Conservation (phyloP, 768 basidiomycete species). For the Boletellus ananas region DNA sequence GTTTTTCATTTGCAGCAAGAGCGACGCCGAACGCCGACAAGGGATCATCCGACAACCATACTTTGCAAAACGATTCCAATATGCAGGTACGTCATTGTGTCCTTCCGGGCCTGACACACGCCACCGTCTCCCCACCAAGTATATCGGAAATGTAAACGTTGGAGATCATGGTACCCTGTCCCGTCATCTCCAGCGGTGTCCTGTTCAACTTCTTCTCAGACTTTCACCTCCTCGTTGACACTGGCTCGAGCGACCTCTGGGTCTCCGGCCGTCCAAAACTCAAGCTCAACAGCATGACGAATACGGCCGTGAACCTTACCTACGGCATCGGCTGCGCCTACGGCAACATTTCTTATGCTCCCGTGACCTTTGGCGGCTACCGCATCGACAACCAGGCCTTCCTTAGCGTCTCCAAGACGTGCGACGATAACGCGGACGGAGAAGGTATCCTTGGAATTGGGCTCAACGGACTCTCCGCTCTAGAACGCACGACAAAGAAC, state of each 20-base stretch:
- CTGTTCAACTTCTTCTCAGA: slow-evolving; percentile 12
- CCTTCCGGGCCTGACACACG: too few species aligned
- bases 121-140: slow-evolving; percentile 15
- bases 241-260: slow-evolving; percentile 32
- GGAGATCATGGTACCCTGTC: slow-evolving; percentile 25
- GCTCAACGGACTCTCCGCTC: slow-evolving; percentile 21
- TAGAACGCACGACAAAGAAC: slow-evolving; percentile 18
- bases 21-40: slow-evolving; percentile 16
- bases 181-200: neutral
- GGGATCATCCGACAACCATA: slow-evolving; percentile 20
- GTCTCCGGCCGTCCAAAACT: slow-evolving; percentile 19
- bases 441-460: slow-evolving; percentile 29
- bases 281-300: slow-evolving; percentile 28
- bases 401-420: slow-evolving; percentile 18
- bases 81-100: slow-evolving; percentile 22
- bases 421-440: slow-evolving; percentile 5
- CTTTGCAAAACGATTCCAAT: slow-evolving; percentile 22
- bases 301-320: slow-evolving; percentile 27
- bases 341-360: slow-evolving; percentile 35
- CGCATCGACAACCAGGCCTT: slow-evolving; percentile 27
- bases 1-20: slow-evolving; percentile 21
- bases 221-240: slow-evolving; percentile 27
- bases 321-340: slow-evolving; percentile 39
- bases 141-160: slow-evolving; percentile 28
- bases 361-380: slow-evolving; percentile 36